Evolutionary conservation across 2,329 filamentous ascomycete genomes (phyloP).

Genomic region (Colletotrichum ledebouriae): DNA sequence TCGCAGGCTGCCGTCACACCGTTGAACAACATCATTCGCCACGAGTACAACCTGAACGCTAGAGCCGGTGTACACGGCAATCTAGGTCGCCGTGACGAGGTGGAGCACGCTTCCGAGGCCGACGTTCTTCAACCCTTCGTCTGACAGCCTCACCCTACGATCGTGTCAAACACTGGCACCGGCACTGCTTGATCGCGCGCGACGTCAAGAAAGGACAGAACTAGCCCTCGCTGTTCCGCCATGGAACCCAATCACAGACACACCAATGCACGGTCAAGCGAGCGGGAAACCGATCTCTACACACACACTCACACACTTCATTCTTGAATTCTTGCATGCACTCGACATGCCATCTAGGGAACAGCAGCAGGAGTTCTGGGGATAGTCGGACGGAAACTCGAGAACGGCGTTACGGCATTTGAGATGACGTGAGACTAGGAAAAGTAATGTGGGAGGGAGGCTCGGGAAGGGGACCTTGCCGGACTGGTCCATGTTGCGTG

Average conservation of each 20-base stretch:
- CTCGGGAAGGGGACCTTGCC: background rate
- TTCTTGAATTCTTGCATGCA: slow-evolving; percentile 30
- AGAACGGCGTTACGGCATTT: slow-evolving; percentile 24
- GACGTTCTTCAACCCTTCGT: slow-evolving; percentile 29
- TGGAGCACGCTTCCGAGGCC: background rate
- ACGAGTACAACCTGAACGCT: slow-evolving; percentile 41
- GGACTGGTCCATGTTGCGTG: slow-evolving; percentile 10
- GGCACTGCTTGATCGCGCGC: background rate
- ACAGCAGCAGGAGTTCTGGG: slow-evolving; percentile 24
- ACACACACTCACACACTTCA: background rate
- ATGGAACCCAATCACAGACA: background rate
- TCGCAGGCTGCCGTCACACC: slow-evolving; percentile 35
- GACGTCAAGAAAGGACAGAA: background rate
- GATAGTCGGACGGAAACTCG: background rate
- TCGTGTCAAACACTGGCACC: background rate
- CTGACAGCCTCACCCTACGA: background rate
- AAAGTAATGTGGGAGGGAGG: slow-evolving; percentile 1
- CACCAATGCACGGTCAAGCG: background rate
- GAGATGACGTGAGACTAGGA: background rate
- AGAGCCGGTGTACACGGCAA: slow-evolving; percentile 36
- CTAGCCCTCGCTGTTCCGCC: background rate
- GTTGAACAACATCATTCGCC: slow-evolving; percentile 40
- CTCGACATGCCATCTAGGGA: slow-evolving; percentile 31
- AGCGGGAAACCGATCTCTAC: background rate
- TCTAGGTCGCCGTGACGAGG: slow-evolving; percentile 17